phyloP scores from a whole-genome alignment of 768 basidiomycete species.

The Tulasnella sp. region DNA sequence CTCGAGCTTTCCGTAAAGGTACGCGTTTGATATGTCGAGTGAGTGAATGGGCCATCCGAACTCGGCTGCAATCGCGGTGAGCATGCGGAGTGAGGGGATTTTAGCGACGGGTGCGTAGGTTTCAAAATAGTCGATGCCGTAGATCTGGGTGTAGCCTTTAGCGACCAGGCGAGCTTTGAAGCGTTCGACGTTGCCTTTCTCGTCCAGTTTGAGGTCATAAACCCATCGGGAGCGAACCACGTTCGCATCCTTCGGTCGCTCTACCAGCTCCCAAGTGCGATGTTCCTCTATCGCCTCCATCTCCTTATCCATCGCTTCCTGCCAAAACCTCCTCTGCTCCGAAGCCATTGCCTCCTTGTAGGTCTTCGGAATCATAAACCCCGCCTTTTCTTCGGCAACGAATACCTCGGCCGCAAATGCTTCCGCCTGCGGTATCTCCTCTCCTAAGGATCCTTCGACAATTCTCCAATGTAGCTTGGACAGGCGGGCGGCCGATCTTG shows the following conservation, averaged over 20 bases:
- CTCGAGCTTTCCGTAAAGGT: slow-evolving; percentile 14
- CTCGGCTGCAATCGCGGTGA: slow-evolving; percentile 10
- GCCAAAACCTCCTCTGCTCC: not conserved
- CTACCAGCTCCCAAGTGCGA: slow-evolving; percentile 14
- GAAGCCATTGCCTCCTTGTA: not conserved
- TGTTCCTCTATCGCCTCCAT: not conserved
- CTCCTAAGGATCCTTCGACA: not conserved
- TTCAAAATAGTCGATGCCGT: slow-evolving; percentile 20
- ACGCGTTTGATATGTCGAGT: slow-evolving; percentile 10
- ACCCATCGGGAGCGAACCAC: slow-evolving; percentile 20
- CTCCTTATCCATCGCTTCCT: not conserved
- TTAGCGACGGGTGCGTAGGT: slow-evolving; percentile 16
- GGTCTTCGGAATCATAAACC: not conserved
- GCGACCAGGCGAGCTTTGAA: slow-evolving; percentile 24
- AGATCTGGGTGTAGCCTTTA: slow-evolving; percentile 21
- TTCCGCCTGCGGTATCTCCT: not conserved
- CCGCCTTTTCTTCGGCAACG: not conserved
- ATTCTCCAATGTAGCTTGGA: not conserved
- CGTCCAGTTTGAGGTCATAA: slow-evolving; percentile 20
- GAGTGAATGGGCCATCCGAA: slow-evolving; percentile 4
- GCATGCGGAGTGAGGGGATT: not conserved
- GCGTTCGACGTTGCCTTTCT: slow-evolving; percentile 14
- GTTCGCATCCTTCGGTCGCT: slow-evolving; percentile 16
- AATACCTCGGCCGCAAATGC: not conserved
- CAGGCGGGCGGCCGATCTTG: not conserved